Conservation (phyloP, 345 rosid genomes). For the Citrus sinensis region DVS_A1.0 CM039164.1:23590501-23591000, state of each 20-base stretch:
- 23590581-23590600: conserved; percentile 18
- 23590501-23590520: neutral
- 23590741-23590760: neutral
- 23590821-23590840: conserved; percentile 71
- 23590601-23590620: neutral
- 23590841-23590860: conserved; percentile 90
- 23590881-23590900: neutral
- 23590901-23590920: neutral
- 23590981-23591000: neutral
- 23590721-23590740: no score
- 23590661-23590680: conserved; percentile 43
- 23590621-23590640: neutral
- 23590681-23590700: neutral
- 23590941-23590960: neutral
- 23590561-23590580: neutral
- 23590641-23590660: conserved; percentile 35
- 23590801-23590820: conserved; percentile 60
- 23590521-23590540: neutral
- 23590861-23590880: conserved; percentile 62
- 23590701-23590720: neutral
- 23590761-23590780: neutral
- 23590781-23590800: conserved; percentile 47
- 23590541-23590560: neutral
- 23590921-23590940: neutral
- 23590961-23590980: neutral